Evolutionary conservation across 2,329 filamentous ascomycete species (phyloP), one percentile per base, ranked within the genome.

Genomic region (Ambrosiella cleistominuta): DNA sequence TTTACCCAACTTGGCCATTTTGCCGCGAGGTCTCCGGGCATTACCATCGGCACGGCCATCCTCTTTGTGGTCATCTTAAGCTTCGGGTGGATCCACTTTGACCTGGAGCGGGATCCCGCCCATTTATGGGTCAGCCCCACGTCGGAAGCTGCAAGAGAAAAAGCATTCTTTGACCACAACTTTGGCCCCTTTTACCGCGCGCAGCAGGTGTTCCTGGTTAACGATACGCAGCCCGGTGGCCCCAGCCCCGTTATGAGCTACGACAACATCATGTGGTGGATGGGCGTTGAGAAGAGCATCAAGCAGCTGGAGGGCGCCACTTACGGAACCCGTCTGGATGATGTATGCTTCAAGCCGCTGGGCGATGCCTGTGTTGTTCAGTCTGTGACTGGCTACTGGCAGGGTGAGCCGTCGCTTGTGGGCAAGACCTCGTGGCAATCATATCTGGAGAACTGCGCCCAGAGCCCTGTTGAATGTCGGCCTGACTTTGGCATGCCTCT

Each of bases 131-230:
- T 98, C n/a, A 90, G 91, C 65, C 93, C 93, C 7, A 85, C 86
- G 7, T 97, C 93, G 3, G 80, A 83, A 54, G 91, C 94, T 17
- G 93, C 93, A 0, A 79, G 88, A 67, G 91, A 98, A 68, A 98
- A 98, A 72, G 78, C 79, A 1, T 98, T 94, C 67, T 98, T 97
- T 63, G 94, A 98, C 67, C 69, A 79, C 40, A 89, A 88, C 64
- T 98, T 98, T 67, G 94, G 93, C 0, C 89, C 91, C 0, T 98
- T 98, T 66, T 98, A 93, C 70, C 86, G 93, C 45, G 86, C 90
- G 0, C 87, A 98, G 68, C 93, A 98, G 70, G 81, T 83, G 0
- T 98, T 98, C 68, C 70, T 98, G 12, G 88, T 97, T 62, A 98
- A 97, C 62, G 90, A 96, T 64, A 89, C 82, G 0, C 68, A 77